Evolutionary conservation across 2,329 filamentous ascomycete species (phyloP), one percentile per base, ranked within the genome.

Genomic region (Pseudogymnoascus sp.): DNA sequence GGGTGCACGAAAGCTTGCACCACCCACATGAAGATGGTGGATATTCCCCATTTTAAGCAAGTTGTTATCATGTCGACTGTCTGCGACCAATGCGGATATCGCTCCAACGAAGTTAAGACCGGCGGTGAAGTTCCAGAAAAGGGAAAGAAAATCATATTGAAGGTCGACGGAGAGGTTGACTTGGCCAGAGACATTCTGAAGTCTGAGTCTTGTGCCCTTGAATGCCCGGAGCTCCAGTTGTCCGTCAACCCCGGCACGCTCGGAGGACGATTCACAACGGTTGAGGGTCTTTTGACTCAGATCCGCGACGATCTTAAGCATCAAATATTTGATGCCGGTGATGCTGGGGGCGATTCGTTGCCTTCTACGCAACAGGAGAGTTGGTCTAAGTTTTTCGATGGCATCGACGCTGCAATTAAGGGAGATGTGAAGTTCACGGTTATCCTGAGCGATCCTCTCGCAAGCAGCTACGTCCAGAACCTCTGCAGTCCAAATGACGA

Each of bases 1-100:
- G 93, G 91, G 66, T 99, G 95, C 80, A 87, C 88, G 72, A 90
- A 90, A 76, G 79, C 86, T 4, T 97, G 93, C 77, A 86, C 87
- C 3, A 96, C 96, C 9, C 93, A 96, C 76, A 97, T 97, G 91
- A 96, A 97, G 80, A 96, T 96, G 88, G 91, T 97, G 64, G 91
- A 96, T 71, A 97, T 99, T 66, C 95, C 95, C 0, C 89, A 96
- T 78, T 99, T 99, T 80, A 96, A 97, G 78, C 91, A 97, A 73
- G 95, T 99, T 2, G 88, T 97, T 42, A 82, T 99, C 70, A 97
- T 96, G 90, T 93, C 88, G 69, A 97, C 93, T 1, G 88, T 91
- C 29, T 99, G 95, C 77, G 88, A 93, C 29, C 83, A 88, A 75
- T 99, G 95, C 74, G 93, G 93, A 64, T 96, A 97, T 80, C 88